Evolutionary conservation across 73 alveolate genomes (phyloP).

Genomic region (Effrenium voratum): DNA sequence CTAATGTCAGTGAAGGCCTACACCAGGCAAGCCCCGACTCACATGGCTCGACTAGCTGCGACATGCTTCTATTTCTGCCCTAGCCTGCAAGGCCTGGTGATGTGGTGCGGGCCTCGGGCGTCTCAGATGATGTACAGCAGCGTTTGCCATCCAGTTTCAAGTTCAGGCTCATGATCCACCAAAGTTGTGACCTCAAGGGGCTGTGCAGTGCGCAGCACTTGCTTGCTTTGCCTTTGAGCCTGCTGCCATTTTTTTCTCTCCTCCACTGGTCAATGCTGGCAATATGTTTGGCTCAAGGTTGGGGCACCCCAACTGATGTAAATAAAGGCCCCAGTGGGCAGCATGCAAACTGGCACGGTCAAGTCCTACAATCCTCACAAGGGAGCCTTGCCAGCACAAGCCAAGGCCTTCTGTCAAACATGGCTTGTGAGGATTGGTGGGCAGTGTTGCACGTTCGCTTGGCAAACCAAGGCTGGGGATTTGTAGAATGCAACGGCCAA

Average conservation of each 20-base stretch:
- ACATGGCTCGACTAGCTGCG: neutral
- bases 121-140: neutral
- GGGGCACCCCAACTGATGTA: constrained; percentile 49
- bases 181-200: no score
- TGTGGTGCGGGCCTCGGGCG: neutral
- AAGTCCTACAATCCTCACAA: constrained; percentile 88
- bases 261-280: neutral
- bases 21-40: neutral
- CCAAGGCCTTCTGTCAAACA: neutral
- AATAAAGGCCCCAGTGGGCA: neutral
- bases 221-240: neutral
- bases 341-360: constrained; percentile 88
- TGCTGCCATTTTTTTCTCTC: neutral
- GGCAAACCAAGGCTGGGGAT: constrained; percentile 57
- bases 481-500: constrained; percentile 80
- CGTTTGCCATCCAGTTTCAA: neutral
- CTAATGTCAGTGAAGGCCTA: constrained; percentile 20
- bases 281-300: no score
- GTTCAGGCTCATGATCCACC: no score
- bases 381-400: constrained; percentile 23
- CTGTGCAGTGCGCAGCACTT: no score
- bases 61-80: neutral
- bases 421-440: neutral
- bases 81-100: neutral
- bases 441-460: neutral